Evolutionary conservation across 345 rosid species (phyloP), one percentile per base, ranked within the genome.

Genomic region (Syzygium oleosum): DNA sequence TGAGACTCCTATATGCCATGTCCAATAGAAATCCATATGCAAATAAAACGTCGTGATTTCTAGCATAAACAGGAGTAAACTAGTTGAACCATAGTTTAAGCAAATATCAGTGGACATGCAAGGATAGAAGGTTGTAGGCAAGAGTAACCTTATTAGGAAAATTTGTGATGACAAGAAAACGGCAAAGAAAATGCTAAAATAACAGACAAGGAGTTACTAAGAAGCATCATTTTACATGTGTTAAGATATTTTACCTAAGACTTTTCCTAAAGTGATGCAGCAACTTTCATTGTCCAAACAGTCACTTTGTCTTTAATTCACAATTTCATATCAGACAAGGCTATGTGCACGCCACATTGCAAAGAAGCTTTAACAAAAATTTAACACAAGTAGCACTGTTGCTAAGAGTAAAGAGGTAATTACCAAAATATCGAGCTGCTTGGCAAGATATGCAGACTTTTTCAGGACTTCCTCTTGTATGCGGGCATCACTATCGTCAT

Each of bases 401-500:
- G 41, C 86, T 55, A 65, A 53, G 73, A 31, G 29, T 73, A 13
- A 54, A 90, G 56, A 84, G 88, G 88, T 58, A 89, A 87, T 94
- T 89, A 96, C 99, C 99, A 93, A 98, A 77, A 88, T 87, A 92
- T 98, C 99, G 61, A 98, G 96, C 86, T 98, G 98, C 92, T 91
- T 96, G 78, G 96, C 95, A 89, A 98, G 92, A 84, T 91, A 85
- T 52, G 90, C 89, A 25, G 99, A 93, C 91, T 92, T 96, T 91
- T 91, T 96, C 91, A 98, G 89, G 90, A 94, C 97, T 91, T 94
- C 98, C 93, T 96, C 99, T 92, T 96, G 99, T 85, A 95, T 94
- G 85, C 98, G 99, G 91, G 96, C 96, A 94, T 98, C 99, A 68
- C 91, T 95, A 86, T 98, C 99, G 87, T 95, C 98, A 93, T 95